Evolutionary conservation across 352 stramenopile species (phyloP).

Genomic region (Phytopythium boreale): DNA sequence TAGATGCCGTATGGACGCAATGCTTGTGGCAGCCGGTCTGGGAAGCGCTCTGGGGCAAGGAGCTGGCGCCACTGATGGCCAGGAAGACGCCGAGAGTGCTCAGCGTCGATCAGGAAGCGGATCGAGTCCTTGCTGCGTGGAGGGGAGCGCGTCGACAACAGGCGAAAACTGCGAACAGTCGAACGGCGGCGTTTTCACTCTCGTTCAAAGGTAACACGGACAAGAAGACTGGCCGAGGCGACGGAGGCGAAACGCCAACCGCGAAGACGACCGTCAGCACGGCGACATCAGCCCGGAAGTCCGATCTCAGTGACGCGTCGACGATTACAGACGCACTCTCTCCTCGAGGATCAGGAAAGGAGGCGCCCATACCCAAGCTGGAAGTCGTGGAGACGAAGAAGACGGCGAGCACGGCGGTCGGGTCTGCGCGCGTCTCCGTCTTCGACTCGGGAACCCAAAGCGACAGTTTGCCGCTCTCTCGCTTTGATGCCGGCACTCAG

Average conservation of each 20-base stretch:
- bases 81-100: neutral
- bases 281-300: neutral
- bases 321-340: neutral
- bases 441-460: constrained; percentile 1
- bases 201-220: neutral
- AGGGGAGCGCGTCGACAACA: neutral
- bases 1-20: constrained; percentile 14
- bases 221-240: neutral
- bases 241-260: neutral
- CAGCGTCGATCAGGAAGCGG: constrained; percentile 12
- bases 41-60: constrained; percentile 1
- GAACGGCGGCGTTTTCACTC: neutral
- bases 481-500: neutral
- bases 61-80: neutral
- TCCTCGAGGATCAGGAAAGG: neutral
- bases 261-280: constrained; percentile 3
- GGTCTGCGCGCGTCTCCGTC: neutral
- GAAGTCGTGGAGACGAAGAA: neutral
- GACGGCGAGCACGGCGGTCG: constrained; percentile 1
- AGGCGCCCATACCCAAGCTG: neutral
- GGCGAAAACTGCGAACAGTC: neutral
- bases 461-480: neutral
- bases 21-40: constrained; percentile 12
- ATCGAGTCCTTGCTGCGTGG: constrained; percentile 2
- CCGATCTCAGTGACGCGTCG: neutral